Evolutionary conservation across 2,329 filamentous ascomycete genomes (phyloP), one percentile per base, ranked within the genome.

Genomic region (Paracoccidioides brasiliensis): DNA sequence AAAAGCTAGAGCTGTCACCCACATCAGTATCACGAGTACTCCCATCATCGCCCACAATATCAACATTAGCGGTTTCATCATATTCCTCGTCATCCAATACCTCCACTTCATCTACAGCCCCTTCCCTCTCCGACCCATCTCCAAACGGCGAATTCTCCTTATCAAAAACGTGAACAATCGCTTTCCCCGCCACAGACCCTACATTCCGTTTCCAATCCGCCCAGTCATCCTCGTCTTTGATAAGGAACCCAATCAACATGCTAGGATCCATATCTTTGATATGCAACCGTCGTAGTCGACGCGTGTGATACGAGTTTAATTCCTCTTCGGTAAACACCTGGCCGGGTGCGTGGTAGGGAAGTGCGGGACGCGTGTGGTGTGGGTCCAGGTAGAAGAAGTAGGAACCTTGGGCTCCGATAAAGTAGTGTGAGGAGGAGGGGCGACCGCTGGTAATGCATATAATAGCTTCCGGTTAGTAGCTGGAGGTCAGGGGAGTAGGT

Each of bases 251-350:
- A 61, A 98, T 88, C 44, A 98, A 74, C 93, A 98, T 98, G 66
- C 90, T 96, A 0, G 93, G 93, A 64, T 98, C 93, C 88, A 98
- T 93, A 66, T 97, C 90, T 57, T 83, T 83, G 51, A 98, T 79
- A 62, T 93, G 85, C 35, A 98, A 78, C 55, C 86, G 81, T 41
- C 91, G 83, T 15, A 98, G 74, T 50, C 91, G 84, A 52, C 88
- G 81, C 0, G 90, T 97, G 68, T 98, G 91, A 65, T 89, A 96
- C 0, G 86, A 86, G 55, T 85, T 80, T 14, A 95, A 69, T 57
- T 97, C 90, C 62, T 88, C 85, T 6, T 75, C 65, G 0, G 82
- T 82, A 64, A 5, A 73, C 69, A 0, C 76, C 67, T 50, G 82
- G 70, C 33, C 77, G 2, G 48, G 10, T 9, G 53, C 48, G 59